Evolutionary conservation across 2,329 filamentous ascomycete genomes (phyloP), one percentile per base, ranked within the genome.

Genomic region (Fusarium devonianum): DNA sequence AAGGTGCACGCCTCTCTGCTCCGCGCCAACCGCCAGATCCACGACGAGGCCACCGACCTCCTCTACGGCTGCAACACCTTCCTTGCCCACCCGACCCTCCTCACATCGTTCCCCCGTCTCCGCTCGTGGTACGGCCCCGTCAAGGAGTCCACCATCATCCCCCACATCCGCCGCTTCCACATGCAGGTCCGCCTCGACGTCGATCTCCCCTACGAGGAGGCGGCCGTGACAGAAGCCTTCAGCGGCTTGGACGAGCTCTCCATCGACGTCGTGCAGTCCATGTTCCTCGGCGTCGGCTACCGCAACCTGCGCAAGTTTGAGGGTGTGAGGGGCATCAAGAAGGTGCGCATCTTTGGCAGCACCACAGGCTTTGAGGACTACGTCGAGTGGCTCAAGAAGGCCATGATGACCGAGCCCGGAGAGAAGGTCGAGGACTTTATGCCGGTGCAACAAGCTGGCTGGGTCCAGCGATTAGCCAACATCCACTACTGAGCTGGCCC

Each of bases 41-140:
- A 78, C 69, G 50, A 48, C 49, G 77, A 79, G 51, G 71, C 72
- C 29, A 62, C 65, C 0, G 67, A 71, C 4, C 47, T 78, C 14
- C 73, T 79, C 30, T 79, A 79, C 65, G 50, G 60, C 16, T 51
- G 51, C 50, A 79, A 79, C 68, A 73, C 68, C 29, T 79, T 78
- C 65, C 56, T 72, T 46, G 73, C 74, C 9, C 74, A 78, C 63
- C 67, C 68, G 1, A 65, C 65, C 4, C 65, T 75, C 13, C 73
- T 79, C 7, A 68, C 74, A 5, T 55, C 65, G 3, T 73, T 74
- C 49, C 76, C 76, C 7, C 70, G 71, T n/a, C 71, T 77, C 28
- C 67, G 65, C 37, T 41, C 59, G 37, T 63, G 66, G 55, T 67
- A 68, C 55, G 54, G 61, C 23, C 71, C 69, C 17, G 56, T 73